phyloP scores from a whole-genome alignment of 495 filamentous ascomycete genomes.

The Friedmanniomyces endolithicus region DNA sequence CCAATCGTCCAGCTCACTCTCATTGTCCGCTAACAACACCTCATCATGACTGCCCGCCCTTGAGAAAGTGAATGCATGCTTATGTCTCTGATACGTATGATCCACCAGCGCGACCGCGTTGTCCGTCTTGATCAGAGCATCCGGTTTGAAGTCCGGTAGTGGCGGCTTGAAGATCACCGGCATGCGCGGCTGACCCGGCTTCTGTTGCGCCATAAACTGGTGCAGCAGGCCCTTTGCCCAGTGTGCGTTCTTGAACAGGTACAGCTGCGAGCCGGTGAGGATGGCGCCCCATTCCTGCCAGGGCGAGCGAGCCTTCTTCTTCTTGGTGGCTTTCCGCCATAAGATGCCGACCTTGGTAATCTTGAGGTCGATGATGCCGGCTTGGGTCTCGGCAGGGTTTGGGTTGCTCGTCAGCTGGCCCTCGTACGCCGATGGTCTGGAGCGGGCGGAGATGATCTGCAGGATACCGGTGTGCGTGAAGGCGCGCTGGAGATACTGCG shows the following conservation, averaged over 20 bases:
- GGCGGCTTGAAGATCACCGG: conserved; percentile 83
- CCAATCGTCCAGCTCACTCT: conserved; percentile 94
- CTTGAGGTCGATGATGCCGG: conserved; percentile 92
- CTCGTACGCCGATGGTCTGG: conserved; percentile 90
- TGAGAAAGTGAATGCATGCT: conserved; percentile 84
- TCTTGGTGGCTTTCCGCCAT: conserved; percentile 92
- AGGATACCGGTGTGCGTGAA: conserved; percentile 83
- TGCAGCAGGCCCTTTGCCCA: conserved; percentile 89
- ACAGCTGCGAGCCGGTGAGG: conserved; percentile 85
- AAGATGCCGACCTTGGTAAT: conserved; percentile 90
- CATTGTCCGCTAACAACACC: conserved; percentile 75
- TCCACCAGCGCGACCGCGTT: conserved; percentile 84
- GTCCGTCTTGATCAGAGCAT: conserved; percentile 81
- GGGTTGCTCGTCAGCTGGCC: conserved; percentile 48
- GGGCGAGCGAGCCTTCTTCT: conserved; percentile 84
- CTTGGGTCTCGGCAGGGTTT: conserved; percentile 77
- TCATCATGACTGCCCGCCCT: conserved; percentile 84
- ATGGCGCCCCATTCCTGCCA: conserved; percentile 99
- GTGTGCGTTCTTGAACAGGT: conserved; percentile 82
- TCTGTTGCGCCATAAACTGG: conserved; percentile 70
- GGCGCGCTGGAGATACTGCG: conserved; percentile 65
- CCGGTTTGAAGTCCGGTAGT: conserved; percentile 80
- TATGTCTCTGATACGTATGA: conserved; percentile 83
- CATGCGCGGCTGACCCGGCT: conserved; percentile 48
- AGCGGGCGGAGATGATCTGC: conserved; percentile 86